Base-by-base conservation (phyloP, 2,329 filamentous ascomycete species). In the Proliferodiscus dingleyae region DNA sequence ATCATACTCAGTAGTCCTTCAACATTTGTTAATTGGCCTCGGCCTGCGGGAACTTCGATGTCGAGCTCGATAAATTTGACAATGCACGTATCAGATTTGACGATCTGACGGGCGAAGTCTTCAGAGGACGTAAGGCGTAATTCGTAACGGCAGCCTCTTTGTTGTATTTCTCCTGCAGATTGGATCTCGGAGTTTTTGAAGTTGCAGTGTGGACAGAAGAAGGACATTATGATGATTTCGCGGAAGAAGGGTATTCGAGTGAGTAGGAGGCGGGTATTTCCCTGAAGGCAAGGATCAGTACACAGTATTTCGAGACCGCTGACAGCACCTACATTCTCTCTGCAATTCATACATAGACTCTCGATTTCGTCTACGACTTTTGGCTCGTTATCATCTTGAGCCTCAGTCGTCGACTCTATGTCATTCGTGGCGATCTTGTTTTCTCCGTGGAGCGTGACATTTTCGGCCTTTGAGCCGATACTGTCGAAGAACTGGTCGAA, bases 221-320 rank as follows among this genome's bases (percentile, higher is more conserved):
- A 98, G 52, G 91, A 97, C 83, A 96, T 95, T 67, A 98, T 80
- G 61, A 98, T 89, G 53, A 98, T 83, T 67, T 98, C 91, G 71
- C 89, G 89, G 74, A 98, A 98, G 75, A 89, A 97, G 13, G 93
- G 93, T 45, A 98, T 96, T 54, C 82, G 81, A 13, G 94, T 95
- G 44, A 98, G 81, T 34, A 98, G 81, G 18, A 98, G 78, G 48
- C 85, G 80, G 11, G 93, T 98, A 1, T 73, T 79, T 60, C 93
- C 93, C 87, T 94, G 50, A 13, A 34, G 9, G 16, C 16, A 18
- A n/a, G 9, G 13, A 10, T 34, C 19, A 34, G 32, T 18, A 28
- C 32, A 8, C 4, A 18, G 32, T 4, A 7, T 11, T 30, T 4
- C n/a, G 13, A 21, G 8, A 22, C 13, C 19, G 9, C 13, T 22